A percentile compares a stretch with the other conserved stretches of the same genome.
Evolutionary conservation across 1,284 basidiomycete species (phyloP).

Genomic region (Neolentinus lepideus): DNA sequence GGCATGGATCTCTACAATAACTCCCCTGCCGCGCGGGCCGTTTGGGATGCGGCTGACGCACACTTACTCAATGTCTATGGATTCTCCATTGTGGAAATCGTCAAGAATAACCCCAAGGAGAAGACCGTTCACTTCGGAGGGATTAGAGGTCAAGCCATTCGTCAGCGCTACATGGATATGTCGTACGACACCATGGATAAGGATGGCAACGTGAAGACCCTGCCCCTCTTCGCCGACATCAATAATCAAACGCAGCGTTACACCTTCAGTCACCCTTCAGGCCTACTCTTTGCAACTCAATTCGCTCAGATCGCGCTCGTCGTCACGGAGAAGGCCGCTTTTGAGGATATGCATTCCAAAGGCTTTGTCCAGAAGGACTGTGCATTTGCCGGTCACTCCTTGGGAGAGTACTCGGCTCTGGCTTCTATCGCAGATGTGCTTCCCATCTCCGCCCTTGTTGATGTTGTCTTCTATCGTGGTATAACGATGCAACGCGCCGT

Average conservation of each 20-base stretch:
- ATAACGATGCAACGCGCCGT: slow-evolving; percentile 99
- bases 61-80: slow-evolving; percentile 94
- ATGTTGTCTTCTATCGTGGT: slow-evolving; percentile 98
- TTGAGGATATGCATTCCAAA: slow-evolving; percentile 96
- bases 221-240: slow-evolving; percentile 92
- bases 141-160: slow-evolving; percentile 96
- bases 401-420: slow-evolving; percentile 97
- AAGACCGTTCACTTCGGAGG: slow-evolving; percentile 99
- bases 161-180: slow-evolving; percentile 99
- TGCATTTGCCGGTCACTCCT: slow-evolving; percentile 94
- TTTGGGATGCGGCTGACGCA: slow-evolving; percentile 95
- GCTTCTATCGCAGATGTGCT: slow-evolving; percentile 96
- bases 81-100: slow-evolving; percentile 97
- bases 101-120: slow-evolving; percentile 95
- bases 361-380: slow-evolving; percentile 91
- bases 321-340: slow-evolving; percentile 95
- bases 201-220: slow-evolving; percentile 89
- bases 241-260: slow-evolving; percentile 89
- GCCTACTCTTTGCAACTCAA: slow-evolving; percentile 94
- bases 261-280: slow-evolving; percentile 94
- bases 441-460: slow-evolving; percentile 92
- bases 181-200: slow-evolving; percentile 96
- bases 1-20: slow-evolving; percentile 97
- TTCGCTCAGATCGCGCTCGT: slow-evolving; percentile 98
- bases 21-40: slow-evolving; percentile 89